These are phyloP conservation scores for Cerioporus squamosus DNA, from an alignment of 1,284 basidiomycete genomes.

Conservation along the genomic window DNA sequence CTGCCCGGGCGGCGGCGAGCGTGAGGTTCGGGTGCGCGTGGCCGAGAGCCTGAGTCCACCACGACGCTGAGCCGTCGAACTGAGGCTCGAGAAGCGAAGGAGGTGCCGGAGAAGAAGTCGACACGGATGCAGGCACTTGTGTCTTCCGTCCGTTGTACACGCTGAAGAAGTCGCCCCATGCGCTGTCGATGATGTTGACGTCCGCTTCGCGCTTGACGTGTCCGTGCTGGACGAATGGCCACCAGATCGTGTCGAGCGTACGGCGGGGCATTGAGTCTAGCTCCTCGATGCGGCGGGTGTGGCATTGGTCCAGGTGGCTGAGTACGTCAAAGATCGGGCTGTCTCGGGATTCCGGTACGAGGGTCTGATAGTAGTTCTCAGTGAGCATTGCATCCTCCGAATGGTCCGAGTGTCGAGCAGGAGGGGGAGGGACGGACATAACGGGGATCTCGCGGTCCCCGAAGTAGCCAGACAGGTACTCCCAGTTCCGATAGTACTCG, in stretches of 20 bases:
- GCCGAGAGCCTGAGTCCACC: conserved; percentile 97
- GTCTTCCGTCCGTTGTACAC: conserved; percentile 51
- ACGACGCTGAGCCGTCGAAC: conserved; percentile 93
- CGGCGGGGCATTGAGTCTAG: conserved; percentile 81
- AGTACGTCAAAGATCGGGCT: conserved; percentile 57
- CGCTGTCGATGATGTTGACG: conserved; percentile 92
- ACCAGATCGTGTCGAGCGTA: conserved; percentile 87
- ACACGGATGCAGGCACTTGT: neutral
- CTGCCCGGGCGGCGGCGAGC: conserved; percentile 86
- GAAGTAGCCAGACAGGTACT: conserved; percentile 85
- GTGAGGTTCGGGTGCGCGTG: conserved; percentile 82
- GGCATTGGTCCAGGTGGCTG: conserved; percentile 65
- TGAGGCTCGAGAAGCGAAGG: conserved; percentile 67
- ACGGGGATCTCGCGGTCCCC: conserved; percentile 71
- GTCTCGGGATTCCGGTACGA: conserved; percentile 42
- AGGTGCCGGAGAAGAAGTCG: conserved; percentile 14
- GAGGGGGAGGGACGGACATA: conserved; percentile 62
- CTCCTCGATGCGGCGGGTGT: conserved; percentile 66
- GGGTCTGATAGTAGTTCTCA: conserved; percentile 69
- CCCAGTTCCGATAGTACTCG: conserved; percentile 84
- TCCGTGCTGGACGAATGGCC: conserved; percentile 97
- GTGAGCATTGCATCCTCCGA: conserved; percentile 60
- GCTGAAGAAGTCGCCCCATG: conserved; percentile 86
- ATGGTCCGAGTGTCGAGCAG: conserved; percentile 49
- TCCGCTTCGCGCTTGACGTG: conserved; percentile 70